Evolutionary conservation across 2,329 filamentous ascomycete species (phyloP).

Genomic region (Epichloe hybrida): DNA sequence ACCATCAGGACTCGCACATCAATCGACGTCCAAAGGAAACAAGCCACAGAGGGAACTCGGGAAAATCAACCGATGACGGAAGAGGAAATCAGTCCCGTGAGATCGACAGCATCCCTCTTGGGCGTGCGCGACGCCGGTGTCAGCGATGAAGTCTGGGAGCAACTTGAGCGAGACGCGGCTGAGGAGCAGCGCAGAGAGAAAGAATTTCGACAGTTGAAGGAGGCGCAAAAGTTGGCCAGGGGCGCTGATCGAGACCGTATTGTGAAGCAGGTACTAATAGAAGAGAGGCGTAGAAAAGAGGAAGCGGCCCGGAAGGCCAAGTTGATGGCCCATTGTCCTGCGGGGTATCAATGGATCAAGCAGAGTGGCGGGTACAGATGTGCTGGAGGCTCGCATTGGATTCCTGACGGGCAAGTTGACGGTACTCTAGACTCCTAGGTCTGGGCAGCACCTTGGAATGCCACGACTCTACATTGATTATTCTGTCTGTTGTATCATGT

Average conservation of each 20-base stretch:
- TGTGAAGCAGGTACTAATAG: constrained; percentile 21
- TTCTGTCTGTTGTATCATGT: too few species aligned
- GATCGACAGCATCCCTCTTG: not conserved
- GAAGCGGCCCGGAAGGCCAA: constrained; percentile 29
- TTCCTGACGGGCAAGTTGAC: too few species aligned
- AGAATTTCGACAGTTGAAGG: constrained; percentile 20
- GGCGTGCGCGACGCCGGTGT: constrained; percentile 40
- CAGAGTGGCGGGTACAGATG: too few species aligned
- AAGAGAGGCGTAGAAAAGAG: constrained; percentile 25
- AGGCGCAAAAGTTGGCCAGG: constrained; percentile 13
- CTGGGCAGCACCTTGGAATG: too few species aligned
- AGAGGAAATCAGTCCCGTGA: not conserved
- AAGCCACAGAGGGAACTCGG: constrained; percentile 5
- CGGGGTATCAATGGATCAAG: constrained; percentile 45
- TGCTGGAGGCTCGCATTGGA: too few species aligned
- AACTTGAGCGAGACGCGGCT: constrained; percentile 39
- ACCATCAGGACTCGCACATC: too few species aligned
- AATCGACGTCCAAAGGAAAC: not conserved
- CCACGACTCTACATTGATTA: too few species aligned
- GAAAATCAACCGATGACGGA: constrained; percentile 4
- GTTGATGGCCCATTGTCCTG: constrained; percentile 37
- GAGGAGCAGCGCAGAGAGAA: constrained; percentile 22
- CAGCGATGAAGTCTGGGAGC: constrained; percentile 45
- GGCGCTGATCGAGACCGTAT: constrained; percentile 23
- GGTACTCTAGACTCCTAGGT: too few species aligned